Conservation (phyloP, 108 stramenopile genomes). For the Conticribra weissflogii region DNA sequence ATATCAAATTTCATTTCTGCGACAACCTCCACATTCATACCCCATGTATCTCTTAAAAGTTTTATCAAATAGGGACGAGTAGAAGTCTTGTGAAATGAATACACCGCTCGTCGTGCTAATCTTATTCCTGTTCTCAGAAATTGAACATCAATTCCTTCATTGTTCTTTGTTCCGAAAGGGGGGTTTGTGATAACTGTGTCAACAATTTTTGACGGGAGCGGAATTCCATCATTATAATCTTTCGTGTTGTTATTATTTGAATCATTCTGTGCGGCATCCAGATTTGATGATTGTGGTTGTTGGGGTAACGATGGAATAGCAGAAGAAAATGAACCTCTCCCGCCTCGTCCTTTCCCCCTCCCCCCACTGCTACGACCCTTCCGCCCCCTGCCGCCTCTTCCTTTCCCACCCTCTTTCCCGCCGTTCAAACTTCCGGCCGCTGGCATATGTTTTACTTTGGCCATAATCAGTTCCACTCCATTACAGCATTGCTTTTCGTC, state of each 20-base stretch:
- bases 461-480: slow-evolving; percentile 47
- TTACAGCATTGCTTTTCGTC: slow-evolving; percentile 27
- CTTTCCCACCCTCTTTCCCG: slow-evolving; percentile 19
- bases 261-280: no score
- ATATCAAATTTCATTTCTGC: slow-evolving; percentile 96
- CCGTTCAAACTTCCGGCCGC: slow-evolving; percentile 1
- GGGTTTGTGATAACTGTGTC: slow-evolving; percentile 89
- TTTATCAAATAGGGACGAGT: slow-evolving; percentile 84
- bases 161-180: slow-evolving; percentile 91
- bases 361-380: slow-evolving; percentile 27
- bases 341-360: not conserved
- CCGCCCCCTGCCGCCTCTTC: slow-evolving; percentile 43
- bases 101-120: slow-evolving; percentile 82
- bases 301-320: slow-evolving; percentile 27
- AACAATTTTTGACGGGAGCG: slow-evolving; percentile 63
- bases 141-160: slow-evolving; percentile 87
- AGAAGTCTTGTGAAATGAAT: slow-evolving; percentile 94
- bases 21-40: slow-evolving; percentile 73
- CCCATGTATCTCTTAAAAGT: slow-evolving; percentile 70
- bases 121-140: slow-evolving; percentile 72
- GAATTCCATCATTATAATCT: slow-evolving; percentile 69
- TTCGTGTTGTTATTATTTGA: slow-evolving; percentile 1
- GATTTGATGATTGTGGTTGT: no score
- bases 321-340: slow-evolving; percentile 17
- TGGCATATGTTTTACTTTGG: slow-evolving; percentile 47